These are phyloP conservation scores for Tilletia indica DNA, from an alignment of 1,284 basidiomycete genomes.

Conservation along the genomic window DNA sequence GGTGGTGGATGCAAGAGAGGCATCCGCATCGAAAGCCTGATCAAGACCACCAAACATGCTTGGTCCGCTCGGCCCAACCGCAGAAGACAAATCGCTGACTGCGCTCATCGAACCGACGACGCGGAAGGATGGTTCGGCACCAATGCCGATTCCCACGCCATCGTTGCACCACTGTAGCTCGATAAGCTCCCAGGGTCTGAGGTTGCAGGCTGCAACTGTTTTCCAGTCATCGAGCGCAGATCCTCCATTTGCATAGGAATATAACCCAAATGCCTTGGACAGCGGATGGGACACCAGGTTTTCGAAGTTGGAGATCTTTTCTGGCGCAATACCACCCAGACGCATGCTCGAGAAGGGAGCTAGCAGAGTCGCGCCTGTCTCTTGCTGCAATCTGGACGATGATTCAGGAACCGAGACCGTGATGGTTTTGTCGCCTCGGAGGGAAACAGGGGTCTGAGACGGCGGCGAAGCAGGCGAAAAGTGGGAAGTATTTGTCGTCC, in stretches of 20 bases:
- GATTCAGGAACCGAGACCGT: not conserved
- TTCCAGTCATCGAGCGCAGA: constrained; percentile 41
- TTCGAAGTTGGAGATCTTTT: constrained; percentile 22
- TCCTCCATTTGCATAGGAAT: constrained; percentile 35
- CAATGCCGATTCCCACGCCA: constrained; percentile 1
- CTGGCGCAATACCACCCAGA: constrained; percentile 32
- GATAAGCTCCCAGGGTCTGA: constrained; percentile 42
- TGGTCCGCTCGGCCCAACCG: constrained; percentile 33
- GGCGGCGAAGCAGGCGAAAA: not conserved
- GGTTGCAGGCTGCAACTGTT: constrained; percentile 31
- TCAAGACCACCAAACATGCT: constrained; percentile 20
- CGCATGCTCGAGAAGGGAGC: constrained; percentile 30
- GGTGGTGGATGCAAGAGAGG: not conserved
- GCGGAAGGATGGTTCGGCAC: not conserved
- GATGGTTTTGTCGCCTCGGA: constrained; percentile 1
- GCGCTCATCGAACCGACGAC: not conserved
- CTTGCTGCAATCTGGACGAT: not conserved
- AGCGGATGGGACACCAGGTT: constrained; percentile 26
- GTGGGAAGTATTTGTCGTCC: not conserved
- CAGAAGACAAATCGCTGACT: not conserved
- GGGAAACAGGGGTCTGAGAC: not conserved
- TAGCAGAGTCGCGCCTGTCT: constrained; percentile 20
- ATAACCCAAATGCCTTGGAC: constrained; percentile 30
- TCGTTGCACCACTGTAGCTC: constrained; percentile 37
- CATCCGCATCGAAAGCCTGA: constrained; percentile 3